A percentile compares a stretch with the other conserved stretches of the same genome.
Evolutionary conservation across 2,329 filamentous ascomycete genomes (phyloP).

Genomic region (Basipetospora chlamydospora): DNA sequence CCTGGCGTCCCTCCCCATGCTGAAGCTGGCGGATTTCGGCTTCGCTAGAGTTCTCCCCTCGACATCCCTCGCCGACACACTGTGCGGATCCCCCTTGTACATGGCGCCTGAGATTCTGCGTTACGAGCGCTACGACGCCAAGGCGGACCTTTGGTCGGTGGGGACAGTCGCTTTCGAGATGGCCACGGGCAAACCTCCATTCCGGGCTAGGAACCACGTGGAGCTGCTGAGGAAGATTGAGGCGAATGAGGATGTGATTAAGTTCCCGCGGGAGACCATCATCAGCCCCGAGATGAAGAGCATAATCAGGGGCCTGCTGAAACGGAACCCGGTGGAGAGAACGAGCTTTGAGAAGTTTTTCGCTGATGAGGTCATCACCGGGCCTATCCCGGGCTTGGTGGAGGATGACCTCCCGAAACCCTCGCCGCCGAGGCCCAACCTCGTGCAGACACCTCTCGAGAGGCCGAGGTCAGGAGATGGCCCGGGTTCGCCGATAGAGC

Average conservation of each 20-base stretch:
- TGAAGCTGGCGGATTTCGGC: constrained; percentile 98
- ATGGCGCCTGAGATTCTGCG: constrained; percentile 97
- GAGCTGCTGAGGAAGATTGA: constrained; percentile 89
- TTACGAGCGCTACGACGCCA: constrained; percentile 95
- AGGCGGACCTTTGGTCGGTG: constrained; percentile 94
- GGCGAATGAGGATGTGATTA: constrained; percentile 70
- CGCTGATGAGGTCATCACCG: constrained; percentile 53
- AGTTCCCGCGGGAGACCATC: constrained; percentile 58
- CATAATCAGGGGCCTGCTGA: constrained; percentile 67
- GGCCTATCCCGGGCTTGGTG: constrained; percentile 65
- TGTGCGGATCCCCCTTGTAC: constrained; percentile 92
- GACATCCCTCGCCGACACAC: constrained; percentile 84
- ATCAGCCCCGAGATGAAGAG: constrained; percentile 66
- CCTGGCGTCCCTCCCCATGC: constrained; percentile 74
- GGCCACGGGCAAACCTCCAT: constrained; percentile 80
- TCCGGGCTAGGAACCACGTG: constrained; percentile 85
- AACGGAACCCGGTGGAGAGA: constrained; percentile 71
- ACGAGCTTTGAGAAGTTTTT: constrained; percentile 83
- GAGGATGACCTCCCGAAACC: constrained; percentile 53
- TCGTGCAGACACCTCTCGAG: neutral
- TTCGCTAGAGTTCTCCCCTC: constrained; percentile 85
- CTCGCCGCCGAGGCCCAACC: neutral
- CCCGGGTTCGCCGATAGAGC: constrained; percentile 1
- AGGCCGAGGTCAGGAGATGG: neutral
- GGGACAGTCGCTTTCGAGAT: constrained; percentile 94